Percentiles rank a stretch among this genome's conserved stretches.
These are phyloP conservation scores for Fusarium pseudocircinatum DNA, from an alignment of 2,329 filamentous ascomycete species.

Conservation along the genomic window DNA sequence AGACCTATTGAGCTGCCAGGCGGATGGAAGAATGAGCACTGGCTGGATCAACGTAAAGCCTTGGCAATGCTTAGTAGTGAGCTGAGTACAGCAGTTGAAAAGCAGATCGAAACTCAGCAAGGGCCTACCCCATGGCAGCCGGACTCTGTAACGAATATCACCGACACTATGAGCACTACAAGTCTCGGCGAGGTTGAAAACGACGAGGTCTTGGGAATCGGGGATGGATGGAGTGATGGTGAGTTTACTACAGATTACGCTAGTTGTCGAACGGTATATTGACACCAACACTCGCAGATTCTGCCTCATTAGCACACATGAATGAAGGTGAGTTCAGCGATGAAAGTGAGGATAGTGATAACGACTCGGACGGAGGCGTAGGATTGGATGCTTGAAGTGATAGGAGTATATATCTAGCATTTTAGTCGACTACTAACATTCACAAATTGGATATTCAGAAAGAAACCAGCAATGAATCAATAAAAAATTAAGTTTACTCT, in stretches of 20 bases:
- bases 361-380: conserved; percentile 25
- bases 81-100: conserved; percentile 3
- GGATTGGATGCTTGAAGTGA: background rate
- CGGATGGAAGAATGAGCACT: conserved; percentile 12
- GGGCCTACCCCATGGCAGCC: conserved; percentile 1
- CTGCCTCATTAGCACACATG: conserved; percentile 8
- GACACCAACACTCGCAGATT: background rate
- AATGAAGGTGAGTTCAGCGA: background rate
- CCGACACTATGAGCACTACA: background rate
- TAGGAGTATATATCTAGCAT: background rate
- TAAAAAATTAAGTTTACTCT: background rate
- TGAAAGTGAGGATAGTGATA: background rate
- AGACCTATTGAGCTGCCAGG: conserved; percentile 34
- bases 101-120: conserved; percentile 2
- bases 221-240: background rate
- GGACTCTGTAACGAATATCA: conserved; percentile 32
- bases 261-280: background rate
- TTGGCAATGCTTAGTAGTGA: conserved; percentile 17
- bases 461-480: too few species aligned
- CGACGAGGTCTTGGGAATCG: background rate
- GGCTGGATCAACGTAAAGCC: conserved; percentile 10
- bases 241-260: background rate
- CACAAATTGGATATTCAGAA: background rate
- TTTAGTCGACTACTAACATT: background rate
- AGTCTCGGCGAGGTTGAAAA: conserved; percentile 1